Evolutionary conservation across 306 rosid species (phyloP).

Genomic region (Vicia faba): DNA sequence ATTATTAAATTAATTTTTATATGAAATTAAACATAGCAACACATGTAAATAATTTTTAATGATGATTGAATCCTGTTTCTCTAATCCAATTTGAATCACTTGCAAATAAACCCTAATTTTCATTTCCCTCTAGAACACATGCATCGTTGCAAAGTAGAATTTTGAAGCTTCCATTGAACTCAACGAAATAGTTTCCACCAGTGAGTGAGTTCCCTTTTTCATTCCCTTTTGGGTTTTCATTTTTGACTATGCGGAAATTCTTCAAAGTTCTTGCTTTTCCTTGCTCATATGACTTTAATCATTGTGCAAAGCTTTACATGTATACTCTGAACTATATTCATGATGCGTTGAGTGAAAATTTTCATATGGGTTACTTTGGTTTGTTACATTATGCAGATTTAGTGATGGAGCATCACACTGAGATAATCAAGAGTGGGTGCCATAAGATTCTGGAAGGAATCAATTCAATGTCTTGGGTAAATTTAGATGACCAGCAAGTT

Average conservation of each 20-base stretch:
- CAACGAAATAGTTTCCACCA: neutral
- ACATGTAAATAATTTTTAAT: no score
- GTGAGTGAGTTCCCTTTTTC: constrained; percentile 4
- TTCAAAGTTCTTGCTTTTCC: constrained; percentile 22
- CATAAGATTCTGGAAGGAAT: constrained; percentile 78
- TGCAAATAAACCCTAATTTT: constrained; percentile 34
- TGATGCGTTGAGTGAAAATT: constrained; percentile 16
- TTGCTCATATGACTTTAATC: neutral
- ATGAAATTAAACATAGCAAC: no score
- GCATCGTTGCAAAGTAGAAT: constrained; percentile 8
- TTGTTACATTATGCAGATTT: constrained; percentile 38
- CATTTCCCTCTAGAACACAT: constrained; percentile 3
- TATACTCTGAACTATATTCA: neutral
- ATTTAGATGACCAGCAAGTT: constrained; percentile 87
- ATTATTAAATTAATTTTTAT: no score
- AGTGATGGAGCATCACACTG: constrained; percentile 69
- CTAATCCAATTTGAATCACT: constrained; percentile 4
- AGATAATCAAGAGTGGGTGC: constrained; percentile 68
- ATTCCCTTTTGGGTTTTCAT: constrained; percentile 18
- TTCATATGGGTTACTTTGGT: constrained; percentile 26
- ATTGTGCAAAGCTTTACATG: neutral
- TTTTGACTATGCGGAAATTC: neutral
- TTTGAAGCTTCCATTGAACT: constrained; percentile 11
- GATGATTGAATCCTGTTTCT: neutral
- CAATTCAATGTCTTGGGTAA: constrained; percentile 75